Evolutionary conservation across 225 moss, liverwort and hornwort species (phyloP), one percentile per base, ranked within the genome.

Genomic region (Lunularia cruciata): DNA sequence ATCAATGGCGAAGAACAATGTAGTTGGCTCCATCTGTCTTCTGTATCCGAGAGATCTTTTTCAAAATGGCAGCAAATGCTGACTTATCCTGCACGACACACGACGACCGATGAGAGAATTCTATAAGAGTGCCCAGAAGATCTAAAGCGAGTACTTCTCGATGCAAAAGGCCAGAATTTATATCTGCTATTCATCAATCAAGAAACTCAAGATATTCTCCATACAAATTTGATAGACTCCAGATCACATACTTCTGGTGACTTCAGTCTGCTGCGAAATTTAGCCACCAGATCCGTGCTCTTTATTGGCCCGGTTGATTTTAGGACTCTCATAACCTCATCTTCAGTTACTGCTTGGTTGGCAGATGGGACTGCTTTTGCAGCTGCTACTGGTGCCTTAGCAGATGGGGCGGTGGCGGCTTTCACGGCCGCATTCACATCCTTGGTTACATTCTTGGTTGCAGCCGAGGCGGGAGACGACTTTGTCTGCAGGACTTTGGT

Each of bases 21-120:
- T 82, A 92, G 80, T 86, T 90, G 67, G 86, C 84, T 73, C 90
- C 92, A 70, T 92, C 89, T 35, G 86, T 89, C 70, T 88, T 96
- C 35, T 96, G 90, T 38, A 96, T 96, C n/a, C 96, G 92, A n/a
- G 96, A 96, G 67, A 96, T 96, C 75, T 86, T 96, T 82, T 96
- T 92, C 65, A 96, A 71, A 75, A 92, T 96, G 65, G 87, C 88
- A 60, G 96, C 92, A 83, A 96, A 96, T 3, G 96, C 89, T 3
- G 90, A 67, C 79, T 96, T 96, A 55, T 96, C 96, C 96, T 96
- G 89, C 67, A 78, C 18, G 18, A 19, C 56, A 52, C 34, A 23
- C 10, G 22, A 14, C 28, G 6, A 30, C 12, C 10, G 61, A 25
- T 61, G 4, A 61, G 61, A 39, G 3, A 26, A 54, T 5, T 1